phyloP scores from a whole-genome alignment of 129 eudicot species.

The Lactuca sativa region DNA sequence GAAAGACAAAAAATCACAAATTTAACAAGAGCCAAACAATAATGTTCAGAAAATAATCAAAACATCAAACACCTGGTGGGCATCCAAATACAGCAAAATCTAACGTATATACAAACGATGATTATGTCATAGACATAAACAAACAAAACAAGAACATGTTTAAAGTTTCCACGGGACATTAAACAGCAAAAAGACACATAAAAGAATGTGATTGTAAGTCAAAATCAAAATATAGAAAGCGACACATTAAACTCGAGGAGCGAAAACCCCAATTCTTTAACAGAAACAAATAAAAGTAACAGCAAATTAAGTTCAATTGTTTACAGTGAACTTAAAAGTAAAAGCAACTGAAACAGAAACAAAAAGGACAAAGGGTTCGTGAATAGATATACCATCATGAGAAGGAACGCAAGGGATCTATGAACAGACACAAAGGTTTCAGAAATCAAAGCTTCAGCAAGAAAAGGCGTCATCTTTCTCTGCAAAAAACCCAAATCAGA shows the following conservation, averaged over 20 bases:
- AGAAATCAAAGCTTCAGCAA: constrained; percentile 41
- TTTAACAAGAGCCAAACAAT: not conserved
- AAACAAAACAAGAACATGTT: not conserved
- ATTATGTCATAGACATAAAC: not conserved
- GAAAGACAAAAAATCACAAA: not conserved
- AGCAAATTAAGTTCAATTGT: not conserved
- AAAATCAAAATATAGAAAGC: not conserved
- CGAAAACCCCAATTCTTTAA: constrained; percentile 16
- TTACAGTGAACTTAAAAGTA: not conserved
- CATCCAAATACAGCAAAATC: constrained; percentile 4
- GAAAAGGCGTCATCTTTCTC: constrained; percentile 29
- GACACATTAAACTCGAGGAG: constrained; percentile 9
- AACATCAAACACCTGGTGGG: constrained; percentile 30
- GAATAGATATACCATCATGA: constrained; percentile 44
- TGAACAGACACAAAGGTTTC: constrained; percentile 60
- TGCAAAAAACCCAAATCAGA: constrained; percentile 39
- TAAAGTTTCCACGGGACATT: too few relatives aligned
- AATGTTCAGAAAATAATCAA: not conserved
- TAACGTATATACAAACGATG: not conserved
- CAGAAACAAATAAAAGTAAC: not conserved
- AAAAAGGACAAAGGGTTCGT: not conserved
- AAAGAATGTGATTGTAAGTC: not conserved
- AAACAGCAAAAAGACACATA: not conserved
- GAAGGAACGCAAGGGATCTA: constrained; percentile 48
- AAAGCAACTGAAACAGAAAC: not conserved